Conservation (phyloP, 2,329 filamentous ascomycete species). For the Aspergillus ustus region DNA sequence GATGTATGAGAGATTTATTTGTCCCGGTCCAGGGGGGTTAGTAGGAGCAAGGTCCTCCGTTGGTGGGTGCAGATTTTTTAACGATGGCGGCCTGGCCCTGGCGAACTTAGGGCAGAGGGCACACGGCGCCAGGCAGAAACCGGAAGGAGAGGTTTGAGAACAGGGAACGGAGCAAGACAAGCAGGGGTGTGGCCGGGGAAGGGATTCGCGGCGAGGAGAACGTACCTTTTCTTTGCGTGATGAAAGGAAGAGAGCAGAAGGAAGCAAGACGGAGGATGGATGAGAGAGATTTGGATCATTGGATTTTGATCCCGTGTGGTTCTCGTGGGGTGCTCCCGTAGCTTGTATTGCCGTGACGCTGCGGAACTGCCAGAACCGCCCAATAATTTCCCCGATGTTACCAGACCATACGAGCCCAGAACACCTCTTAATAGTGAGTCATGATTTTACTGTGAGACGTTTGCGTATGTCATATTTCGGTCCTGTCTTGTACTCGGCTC, state of each 20-base stretch:
- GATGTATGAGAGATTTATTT: conserved; percentile 25
- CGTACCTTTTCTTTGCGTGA: conserved; percentile 13
- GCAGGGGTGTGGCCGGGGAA: conserved; percentile 5
- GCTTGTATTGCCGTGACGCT: background rate
- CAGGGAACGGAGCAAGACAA: conserved; percentile 1
- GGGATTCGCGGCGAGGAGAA: conserved; percentile 4
- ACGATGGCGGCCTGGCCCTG: conserved; percentile 16
- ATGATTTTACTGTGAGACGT: background rate
- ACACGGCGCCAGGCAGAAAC: conserved; percentile 24
- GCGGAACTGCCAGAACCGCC: background rate
- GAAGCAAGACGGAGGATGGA: conserved; percentile 6
- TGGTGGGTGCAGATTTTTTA: conserved; percentile 29
- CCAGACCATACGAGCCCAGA: background rate
- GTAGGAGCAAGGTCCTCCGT: conserved; percentile 10
- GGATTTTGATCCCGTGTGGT: conserved; percentile 11
- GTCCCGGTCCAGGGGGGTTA: conserved; percentile 7
- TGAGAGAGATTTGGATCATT: conserved; percentile 10
- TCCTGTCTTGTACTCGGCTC: conserved; percentile 12
- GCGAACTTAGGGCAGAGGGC: conserved; percentile 33
- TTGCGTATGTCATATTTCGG: conserved; percentile 17
- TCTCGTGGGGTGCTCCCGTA: conserved; percentile 13
- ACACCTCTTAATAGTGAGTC: background rate
- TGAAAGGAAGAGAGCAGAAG: conserved; percentile 2
- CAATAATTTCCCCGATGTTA: background rate
- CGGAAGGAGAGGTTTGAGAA: conserved; percentile 1